A percentile compares a stretch with the other conserved stretches of the same genome.
phyloP scores from a whole-genome alignment of 805 yeast genomes.

The Lipomyces starkeyi region DNA sequence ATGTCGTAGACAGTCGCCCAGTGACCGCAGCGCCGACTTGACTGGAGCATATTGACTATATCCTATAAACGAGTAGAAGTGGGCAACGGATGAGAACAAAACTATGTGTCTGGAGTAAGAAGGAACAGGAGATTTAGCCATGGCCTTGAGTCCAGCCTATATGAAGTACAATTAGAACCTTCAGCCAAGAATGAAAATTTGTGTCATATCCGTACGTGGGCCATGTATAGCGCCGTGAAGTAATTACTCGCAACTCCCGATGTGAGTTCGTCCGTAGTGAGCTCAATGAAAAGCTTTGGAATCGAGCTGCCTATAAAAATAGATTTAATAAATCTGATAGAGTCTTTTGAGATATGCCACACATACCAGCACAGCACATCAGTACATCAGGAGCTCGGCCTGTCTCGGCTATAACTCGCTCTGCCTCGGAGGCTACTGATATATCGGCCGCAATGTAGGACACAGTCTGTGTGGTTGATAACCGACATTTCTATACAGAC shows the following conservation, averaged over 20 bases:
- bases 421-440: conserved; percentile 59
- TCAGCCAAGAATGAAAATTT: not conserved
- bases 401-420: conserved; percentile 51
- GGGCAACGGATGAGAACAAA: conserved; percentile 75
- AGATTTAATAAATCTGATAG: not conserved
- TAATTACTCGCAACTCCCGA: conserved; percentile 73
- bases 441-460: conserved; percentile 68
- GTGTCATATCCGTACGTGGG: conserved; percentile 60
- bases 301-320: conserved; percentile 54
- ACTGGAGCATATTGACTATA: conserved; percentile 89
- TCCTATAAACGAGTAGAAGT: conserved; percentile 88
- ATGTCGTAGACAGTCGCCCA: conserved; percentile 80
- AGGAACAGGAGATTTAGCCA: conserved; percentile 42
- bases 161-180: not conserved
- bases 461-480: conserved; percentile 46
- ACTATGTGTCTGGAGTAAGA: conserved; percentile 56
- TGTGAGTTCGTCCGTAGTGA: conserved; percentile 62
- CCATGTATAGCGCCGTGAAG: conserved; percentile 68
- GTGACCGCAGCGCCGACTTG: conserved; percentile 79
- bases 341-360: not conserved
- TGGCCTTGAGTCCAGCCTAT: conserved; percentile 47
- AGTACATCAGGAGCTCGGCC: conserved; percentile 67
- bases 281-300: conserved; percentile 78
- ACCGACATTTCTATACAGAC: conserved; percentile 35
- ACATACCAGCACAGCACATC: conserved; percentile 80